A percentile compares a stretch with the other conserved stretches of the same genome.
Conservation (phyloP, 768 basidiomycete genomes). For the Ramaria sp. region DNA sequence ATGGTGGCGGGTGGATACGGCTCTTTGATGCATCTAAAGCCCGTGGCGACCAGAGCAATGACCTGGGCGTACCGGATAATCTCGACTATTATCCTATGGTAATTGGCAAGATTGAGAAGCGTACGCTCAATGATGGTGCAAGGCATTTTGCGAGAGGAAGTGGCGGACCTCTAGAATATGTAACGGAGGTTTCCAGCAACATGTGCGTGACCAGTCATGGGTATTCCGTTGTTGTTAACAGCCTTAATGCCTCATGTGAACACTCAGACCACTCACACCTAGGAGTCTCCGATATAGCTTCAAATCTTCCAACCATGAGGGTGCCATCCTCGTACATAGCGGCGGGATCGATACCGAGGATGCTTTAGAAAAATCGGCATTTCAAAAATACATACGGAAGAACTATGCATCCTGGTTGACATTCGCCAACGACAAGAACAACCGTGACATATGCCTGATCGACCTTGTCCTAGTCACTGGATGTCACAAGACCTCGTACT, state of each 20-base stretch:
- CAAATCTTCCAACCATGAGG: neutral
- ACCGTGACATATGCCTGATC: neutral
- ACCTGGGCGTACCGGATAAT: neutral
- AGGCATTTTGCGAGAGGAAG: neutral
- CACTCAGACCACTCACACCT: neutral
- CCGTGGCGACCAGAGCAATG: neutral
- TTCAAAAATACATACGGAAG: neutral
- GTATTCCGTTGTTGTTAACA: neutral
- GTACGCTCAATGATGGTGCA: neutral
- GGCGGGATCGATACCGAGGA: neutral
- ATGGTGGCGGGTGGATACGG: neutral
- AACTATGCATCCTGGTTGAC: neutral
- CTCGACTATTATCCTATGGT: neutral
- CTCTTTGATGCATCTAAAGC: neutral
- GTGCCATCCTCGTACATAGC: neutral
- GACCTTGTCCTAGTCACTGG: neutral
- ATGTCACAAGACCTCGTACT: neutral
- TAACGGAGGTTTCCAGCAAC: neutral
- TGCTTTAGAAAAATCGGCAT: neutral
- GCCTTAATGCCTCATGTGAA: neutral
- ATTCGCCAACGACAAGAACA: neutral
- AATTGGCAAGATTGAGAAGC: neutral
- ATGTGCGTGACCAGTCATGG: neutral
- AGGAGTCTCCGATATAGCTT: neutral
- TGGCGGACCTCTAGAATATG: neutral